phyloP scores from a whole-genome alignment of 2,329 filamentous ascomycete genomes.

The Fonsecaea nubica region DNA sequence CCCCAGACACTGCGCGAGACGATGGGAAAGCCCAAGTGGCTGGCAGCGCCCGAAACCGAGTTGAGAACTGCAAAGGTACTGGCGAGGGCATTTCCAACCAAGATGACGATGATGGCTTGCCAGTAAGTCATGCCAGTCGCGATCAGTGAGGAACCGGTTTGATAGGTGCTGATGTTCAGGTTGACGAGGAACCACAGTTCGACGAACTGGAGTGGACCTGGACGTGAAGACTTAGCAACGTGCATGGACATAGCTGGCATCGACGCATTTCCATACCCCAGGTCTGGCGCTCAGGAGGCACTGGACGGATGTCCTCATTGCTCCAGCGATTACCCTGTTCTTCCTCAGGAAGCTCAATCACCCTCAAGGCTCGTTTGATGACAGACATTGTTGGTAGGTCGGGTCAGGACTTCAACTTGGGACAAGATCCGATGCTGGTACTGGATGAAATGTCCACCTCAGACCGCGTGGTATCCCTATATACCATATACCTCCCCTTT shows the following conservation, averaged over 20 bases:
- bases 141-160: slow-evolving; percentile 46
- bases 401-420: not conserved
- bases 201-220: slow-evolving; percentile 34
- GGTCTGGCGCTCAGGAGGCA: slow-evolving; percentile 48
- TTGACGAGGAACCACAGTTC: slow-evolving; percentile 49
- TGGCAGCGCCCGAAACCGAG: slow-evolving; percentile 53
- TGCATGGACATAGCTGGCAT: slow-evolving; percentile 47
- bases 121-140: slow-evolving; percentile 78
- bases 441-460: not conserved
- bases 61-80: slow-evolving; percentile 51
- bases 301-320: slow-evolving; percentile 51
- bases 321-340: slow-evolving; percentile 41
- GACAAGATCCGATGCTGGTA: not conserved
- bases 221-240: slow-evolving; percentile 32
- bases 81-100: slow-evolving; percentile 48
- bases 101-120: slow-evolving; percentile 73
- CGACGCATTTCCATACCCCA: slow-evolving; percentile 48
- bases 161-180: slow-evolving; percentile 42
- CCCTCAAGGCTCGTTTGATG: slow-evolving; percentile 12
- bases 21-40: slow-evolving; percentile 50
- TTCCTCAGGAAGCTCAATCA: slow-evolving; percentile 20
- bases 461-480: slow-evolving; percentile 8
- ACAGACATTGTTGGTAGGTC: slow-evolving; percentile 13
- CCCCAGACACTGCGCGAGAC: slow-evolving; percentile 70
- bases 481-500: not conserved